A percentile compares a stretch with the other conserved stretches of the same genome.
These are phyloP conservation scores for Macrophomina pseudophaseolina DNA, from an alignment of 2,329 filamentous ascomycete genomes.

Conservation along the genomic window DNA sequence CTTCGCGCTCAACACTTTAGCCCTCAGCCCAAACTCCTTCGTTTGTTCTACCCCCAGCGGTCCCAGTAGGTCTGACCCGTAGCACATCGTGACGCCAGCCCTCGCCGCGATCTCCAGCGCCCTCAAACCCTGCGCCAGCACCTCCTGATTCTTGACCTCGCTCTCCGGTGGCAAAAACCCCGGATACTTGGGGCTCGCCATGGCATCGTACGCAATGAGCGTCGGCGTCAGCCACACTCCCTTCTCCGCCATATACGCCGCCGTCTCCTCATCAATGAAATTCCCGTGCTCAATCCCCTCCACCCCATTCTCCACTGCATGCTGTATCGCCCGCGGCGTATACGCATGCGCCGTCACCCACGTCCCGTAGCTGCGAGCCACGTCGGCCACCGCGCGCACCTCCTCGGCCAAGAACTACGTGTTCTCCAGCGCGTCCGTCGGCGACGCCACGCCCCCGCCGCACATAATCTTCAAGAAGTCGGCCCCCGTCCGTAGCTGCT, in stretches of 20 bases:
- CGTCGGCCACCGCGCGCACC: constrained; percentile 59
- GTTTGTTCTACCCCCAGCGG: constrained; percentile 56
- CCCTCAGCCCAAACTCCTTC: constrained; percentile 55
- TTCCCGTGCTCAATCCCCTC: constrained; percentile 65
- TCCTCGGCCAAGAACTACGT: constrained; percentile 64
- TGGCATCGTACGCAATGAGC: constrained; percentile 57
- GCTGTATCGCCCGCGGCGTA: constrained; percentile 59
- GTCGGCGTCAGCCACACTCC: constrained; percentile 60
- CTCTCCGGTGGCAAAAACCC: constrained; percentile 53
- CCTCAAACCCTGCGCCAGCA: constrained; percentile 54
- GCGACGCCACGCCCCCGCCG: constrained; percentile 61
- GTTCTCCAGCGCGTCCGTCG: constrained; percentile 59
- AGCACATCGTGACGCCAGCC: constrained; percentile 62
- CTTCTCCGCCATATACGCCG: constrained; percentile 57
- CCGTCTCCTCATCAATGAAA: constrained; percentile 63
- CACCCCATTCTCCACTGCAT: constrained; percentile 61
- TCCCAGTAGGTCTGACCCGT: constrained; percentile 61
- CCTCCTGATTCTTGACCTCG: constrained; percentile 57
- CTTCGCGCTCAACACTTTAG: constrained; percentile 48
- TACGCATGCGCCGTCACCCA: constrained; percentile 66
- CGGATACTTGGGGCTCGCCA: constrained; percentile 48
- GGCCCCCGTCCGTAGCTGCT: constrained; percentile 61
- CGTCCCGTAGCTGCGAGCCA: constrained; percentile 55
- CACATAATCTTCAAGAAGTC: constrained; percentile 69
- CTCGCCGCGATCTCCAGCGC: constrained; percentile 56